Base-by-base conservation (phyloP, 176 grass and related monocot species). In the Oryza officinalis region DNA sequence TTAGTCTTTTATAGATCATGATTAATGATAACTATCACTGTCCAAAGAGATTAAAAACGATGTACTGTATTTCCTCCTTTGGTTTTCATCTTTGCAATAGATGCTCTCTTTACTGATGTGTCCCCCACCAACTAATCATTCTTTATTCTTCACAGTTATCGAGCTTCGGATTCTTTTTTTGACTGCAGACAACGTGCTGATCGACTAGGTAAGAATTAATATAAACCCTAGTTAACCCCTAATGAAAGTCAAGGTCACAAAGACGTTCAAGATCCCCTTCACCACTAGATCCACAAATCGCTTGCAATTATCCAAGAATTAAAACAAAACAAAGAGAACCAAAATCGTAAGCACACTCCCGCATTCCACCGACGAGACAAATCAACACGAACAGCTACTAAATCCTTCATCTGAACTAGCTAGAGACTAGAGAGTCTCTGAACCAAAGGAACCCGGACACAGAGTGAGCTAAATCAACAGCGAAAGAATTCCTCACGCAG, bases 141-240 rank as follows among this genome's bases (percentile, higher is more conserved):
- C 35, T 65, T 26, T 35, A 71, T 72, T 76, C 22, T 45, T 72
- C 14, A 82, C 69, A 47, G 43, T 66, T 44, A 20, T 78, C 65
- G 7, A 77, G 57, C 8, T 78, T 73, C 52, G 35, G 79, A 59
- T 78, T 67, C 10, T 13, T 45, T 47, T 66, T 67, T 73, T 82
- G 22, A 81, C 67, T 52, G 20, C 11, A 28, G 15, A 83, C 72
- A 82, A 89, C 78, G 88, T 86, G 83, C 72, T 77, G 49, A 33
- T 72, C 63, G 41, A 37, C 27, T 60, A 49, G 74, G 71, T 86
- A 79, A 60, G 15, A 66, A 35, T 83, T 83, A 79, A 90, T 82
- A 45, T 69, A 86, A 90, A 86, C 79, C 79, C 78, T 72, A 89
- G 73, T n/a, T 89, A 89, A 86, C 20, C 83, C 88, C 83, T 44